These are phyloP conservation scores for Cunninghamia lanceolata DNA, from an alignment of 75 land plant genomes.

Conservation along the genomic window DNA sequence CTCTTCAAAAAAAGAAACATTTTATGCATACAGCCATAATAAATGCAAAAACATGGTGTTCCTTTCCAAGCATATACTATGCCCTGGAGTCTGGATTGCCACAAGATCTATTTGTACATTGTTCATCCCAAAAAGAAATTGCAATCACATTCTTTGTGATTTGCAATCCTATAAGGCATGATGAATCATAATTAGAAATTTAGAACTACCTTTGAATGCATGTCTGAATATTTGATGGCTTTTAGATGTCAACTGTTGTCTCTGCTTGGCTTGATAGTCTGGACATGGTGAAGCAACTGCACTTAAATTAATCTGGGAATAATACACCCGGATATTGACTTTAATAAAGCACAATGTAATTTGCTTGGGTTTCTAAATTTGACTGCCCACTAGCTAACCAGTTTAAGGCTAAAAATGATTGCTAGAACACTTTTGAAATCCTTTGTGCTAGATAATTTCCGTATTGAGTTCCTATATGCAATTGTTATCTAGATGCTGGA, in stretches of 20 bases:
- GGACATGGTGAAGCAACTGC: background rate
- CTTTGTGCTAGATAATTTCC: background rate
- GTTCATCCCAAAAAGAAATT: background rate
- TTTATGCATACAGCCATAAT: too few species aligned
- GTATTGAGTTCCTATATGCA: background rate
- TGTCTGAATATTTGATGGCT: background rate
- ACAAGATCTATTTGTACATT: background rate
- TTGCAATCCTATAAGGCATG: background rate
- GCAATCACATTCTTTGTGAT: background rate
- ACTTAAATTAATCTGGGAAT: background rate
- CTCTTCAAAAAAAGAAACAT: too few species aligned
- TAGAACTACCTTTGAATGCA: background rate
- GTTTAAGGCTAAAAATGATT: background rate
- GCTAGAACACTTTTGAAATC: background rate
- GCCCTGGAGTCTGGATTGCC: background rate
- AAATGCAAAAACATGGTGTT: too few species aligned
- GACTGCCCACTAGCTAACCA: background rate
- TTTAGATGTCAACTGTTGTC: background rate
- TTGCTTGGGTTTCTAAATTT: background rate
- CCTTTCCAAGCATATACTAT: background rate
- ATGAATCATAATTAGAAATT: background rate
- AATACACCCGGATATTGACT: background rate
- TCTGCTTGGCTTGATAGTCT: background rate
- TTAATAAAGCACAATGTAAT: background rate
- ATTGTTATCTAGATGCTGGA: background rate